phyloP scores from a whole-genome alignment of 257 asterid species.

The Sherardia arvensis region DNA sequence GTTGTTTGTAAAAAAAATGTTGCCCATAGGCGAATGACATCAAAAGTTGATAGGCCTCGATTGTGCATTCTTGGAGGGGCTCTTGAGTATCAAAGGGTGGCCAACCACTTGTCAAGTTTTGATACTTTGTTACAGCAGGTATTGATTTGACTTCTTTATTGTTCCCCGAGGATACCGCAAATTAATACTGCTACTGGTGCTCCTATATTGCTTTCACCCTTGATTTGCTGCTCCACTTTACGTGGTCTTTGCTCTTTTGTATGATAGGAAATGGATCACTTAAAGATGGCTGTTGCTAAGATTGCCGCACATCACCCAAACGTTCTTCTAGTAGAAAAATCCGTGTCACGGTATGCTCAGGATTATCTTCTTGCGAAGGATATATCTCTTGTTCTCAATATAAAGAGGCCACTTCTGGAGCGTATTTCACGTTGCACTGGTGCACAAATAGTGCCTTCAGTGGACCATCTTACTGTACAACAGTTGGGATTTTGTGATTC shows the following conservation, averaged over 20 bases:
- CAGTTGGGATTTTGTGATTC: slow-evolving; percentile 66
- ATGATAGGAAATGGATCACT: slow-evolving; percentile 75
- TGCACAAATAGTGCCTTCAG: slow-evolving; percentile 62
- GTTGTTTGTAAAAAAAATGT: slow-evolving; percentile 78
- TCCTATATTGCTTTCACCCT: slow-evolving; percentile 3
- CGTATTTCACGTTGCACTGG: slow-evolving; percentile 84
- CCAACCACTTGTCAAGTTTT: slow-evolving; percentile 72
- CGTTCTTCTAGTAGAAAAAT: slow-evolving; percentile 68
- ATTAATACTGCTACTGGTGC: slow-evolving; percentile 3
- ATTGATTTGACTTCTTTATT: slow-evolving; percentile 11
- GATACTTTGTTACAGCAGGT: slow-evolving; percentile 83
- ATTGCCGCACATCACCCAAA: slow-evolving; percentile 77
- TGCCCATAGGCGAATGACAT: slow-evolving; percentile 65
- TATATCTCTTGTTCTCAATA: slow-evolving; percentile 70
- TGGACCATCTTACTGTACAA: slow-evolving; percentile 61
- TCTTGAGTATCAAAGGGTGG: slow-evolving; percentile 71
- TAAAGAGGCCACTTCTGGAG: slow-evolving; percentile 71
- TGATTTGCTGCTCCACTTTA: neutral
- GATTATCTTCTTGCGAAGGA: slow-evolving; percentile 79
- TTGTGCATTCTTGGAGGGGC: slow-evolving; percentile 73
- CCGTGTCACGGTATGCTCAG: slow-evolving; percentile 77
- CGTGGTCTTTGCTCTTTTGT: neutral
- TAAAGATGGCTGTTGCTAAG: slow-evolving; percentile 84
- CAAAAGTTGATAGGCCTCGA: slow-evolving; percentile 57
- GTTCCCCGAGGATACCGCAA: no score